Percentiles rank a stretch among this genome's conserved stretches.
Evolutionary conservation across 2,329 filamentous ascomycete genomes (phyloP).

Genomic region (Remersonia thermophila): DNA sequence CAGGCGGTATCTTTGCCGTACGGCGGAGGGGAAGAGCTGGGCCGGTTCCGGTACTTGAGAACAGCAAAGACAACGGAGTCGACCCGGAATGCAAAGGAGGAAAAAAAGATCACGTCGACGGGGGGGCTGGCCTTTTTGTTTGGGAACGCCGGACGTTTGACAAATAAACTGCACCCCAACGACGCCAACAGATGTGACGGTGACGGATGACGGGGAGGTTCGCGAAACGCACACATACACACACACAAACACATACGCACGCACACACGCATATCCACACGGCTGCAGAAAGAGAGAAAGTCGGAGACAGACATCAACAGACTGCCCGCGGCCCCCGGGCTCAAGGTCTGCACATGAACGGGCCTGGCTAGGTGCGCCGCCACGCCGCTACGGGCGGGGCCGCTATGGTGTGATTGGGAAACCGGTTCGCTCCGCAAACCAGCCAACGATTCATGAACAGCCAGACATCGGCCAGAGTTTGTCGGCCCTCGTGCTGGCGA

Average conservation of each 20-base stretch:
- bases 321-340: no score
- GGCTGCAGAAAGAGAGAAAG: not conserved
- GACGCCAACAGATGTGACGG: slow-evolving; percentile 13
- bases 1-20: not conserved
- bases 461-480: no score
- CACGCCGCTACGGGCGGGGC: not conserved
- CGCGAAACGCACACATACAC: not conserved
- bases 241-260: not conserved
- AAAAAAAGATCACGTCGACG: no score
- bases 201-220: slow-evolving; percentile 6
- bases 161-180: not conserved
- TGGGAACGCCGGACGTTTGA: no score
- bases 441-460: no score
- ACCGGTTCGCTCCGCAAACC: slow-evolving; percentile 12
- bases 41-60: no score
- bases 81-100: not conserved
- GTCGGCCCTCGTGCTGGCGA: no score
- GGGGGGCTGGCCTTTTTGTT: no score
- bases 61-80: not conserved
- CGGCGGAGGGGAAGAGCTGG: no score
- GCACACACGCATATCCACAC: not conserved
- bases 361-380: no score
- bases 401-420: slow-evolving; percentile 14
- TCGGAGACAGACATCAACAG: no score
- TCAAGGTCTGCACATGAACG: no score